Evolutionary conservation across 202 grass and related monocot genomes (phyloP).

Genomic region (Saccharum hybrid): DNA sequence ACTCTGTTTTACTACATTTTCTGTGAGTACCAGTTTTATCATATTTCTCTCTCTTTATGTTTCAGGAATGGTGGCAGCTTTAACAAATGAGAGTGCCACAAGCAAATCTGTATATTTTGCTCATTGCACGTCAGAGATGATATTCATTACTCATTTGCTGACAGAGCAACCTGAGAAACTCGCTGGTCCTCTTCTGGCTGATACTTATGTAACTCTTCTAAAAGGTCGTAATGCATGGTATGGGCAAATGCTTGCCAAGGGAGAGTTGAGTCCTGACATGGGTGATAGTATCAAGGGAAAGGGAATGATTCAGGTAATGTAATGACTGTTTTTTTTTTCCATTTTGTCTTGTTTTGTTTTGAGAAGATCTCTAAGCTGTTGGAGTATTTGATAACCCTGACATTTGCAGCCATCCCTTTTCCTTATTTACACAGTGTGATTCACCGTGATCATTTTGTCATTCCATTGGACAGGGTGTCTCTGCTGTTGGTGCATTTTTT

Average conservation of each 20-base stretch:
- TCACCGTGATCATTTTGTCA: background rate
- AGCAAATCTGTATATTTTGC: constrained; percentile 99
- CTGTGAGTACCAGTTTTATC: background rate
- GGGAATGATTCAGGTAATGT: constrained; percentile 96
- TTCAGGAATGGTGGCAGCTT: constrained; percentile 95
- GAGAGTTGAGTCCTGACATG: constrained; percentile 93
- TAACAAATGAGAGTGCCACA: constrained; percentile 98
- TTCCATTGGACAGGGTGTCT: constrained; percentile 68
- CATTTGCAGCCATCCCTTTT: constrained; percentile 14
- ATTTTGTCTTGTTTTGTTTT: background rate
- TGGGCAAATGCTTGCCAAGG: constrained; percentile 95
- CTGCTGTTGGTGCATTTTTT: constrained; percentile 95
- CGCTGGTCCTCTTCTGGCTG: constrained; percentile 86
- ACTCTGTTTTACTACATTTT: too few relatives aligned
- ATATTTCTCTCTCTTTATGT: constrained; percentile 10
- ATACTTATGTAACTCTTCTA: constrained; percentile 91
- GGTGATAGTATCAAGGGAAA: constrained; percentile 98
- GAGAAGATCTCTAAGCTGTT: too few relatives aligned
- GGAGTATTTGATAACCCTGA: background rate
- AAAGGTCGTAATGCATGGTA: constrained; percentile 99
- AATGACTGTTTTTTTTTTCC: background rate
- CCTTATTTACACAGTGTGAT: background rate
- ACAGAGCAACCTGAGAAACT: constrained; percentile 96
- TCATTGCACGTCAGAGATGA: constrained; percentile 98
- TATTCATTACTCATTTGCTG: constrained; percentile 95